phyloP scores from a whole-genome alignment of 2,329 filamentous ascomycete genomes.

The Claviceps sp. region DNA sequence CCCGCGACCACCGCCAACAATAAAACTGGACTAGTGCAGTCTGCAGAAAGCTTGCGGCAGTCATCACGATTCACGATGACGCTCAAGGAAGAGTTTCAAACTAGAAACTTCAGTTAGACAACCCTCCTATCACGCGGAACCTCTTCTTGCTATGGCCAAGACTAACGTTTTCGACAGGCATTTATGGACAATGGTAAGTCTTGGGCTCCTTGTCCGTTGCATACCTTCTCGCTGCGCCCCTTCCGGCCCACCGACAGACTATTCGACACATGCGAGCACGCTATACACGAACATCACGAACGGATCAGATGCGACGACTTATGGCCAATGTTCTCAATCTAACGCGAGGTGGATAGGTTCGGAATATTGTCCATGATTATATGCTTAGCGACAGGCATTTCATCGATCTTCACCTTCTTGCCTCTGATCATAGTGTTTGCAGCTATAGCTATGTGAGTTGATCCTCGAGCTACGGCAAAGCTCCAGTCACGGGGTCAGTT shows the following conservation, averaged over 20 bases:
- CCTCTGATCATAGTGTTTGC: constrained; percentile 36
- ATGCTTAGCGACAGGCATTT: constrained; percentile 55
- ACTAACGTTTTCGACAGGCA: constrained; percentile 33
- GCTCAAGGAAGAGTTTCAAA: constrained; percentile 58
- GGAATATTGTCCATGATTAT: constrained; percentile 59
- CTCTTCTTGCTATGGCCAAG: background rate
- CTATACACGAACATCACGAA: background rate
- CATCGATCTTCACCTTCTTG: constrained; percentile 48
- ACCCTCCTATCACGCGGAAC: background rate
- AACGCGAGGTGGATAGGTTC: constrained; percentile 34
- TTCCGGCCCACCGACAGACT: background rate
- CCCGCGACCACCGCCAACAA: background rate
- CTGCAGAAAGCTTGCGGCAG: background rate
- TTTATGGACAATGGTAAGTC: constrained; percentile 63
- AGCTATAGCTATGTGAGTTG: constrained; percentile 39
- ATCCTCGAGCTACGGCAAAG: background rate
- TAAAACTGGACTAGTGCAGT: background rate
- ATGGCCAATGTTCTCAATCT: background rate
- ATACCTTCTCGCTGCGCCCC: background rate
- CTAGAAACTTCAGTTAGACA: constrained; percentile 58
- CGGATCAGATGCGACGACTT: background rate
- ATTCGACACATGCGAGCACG: background rate
- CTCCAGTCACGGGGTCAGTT: background rate
- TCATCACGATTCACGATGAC: constrained; percentile 52
- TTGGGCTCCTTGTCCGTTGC: background rate